Conservation (phyloP, 2,329 filamentous ascomycete genomes). For the Monilinia laxa region DNA sequence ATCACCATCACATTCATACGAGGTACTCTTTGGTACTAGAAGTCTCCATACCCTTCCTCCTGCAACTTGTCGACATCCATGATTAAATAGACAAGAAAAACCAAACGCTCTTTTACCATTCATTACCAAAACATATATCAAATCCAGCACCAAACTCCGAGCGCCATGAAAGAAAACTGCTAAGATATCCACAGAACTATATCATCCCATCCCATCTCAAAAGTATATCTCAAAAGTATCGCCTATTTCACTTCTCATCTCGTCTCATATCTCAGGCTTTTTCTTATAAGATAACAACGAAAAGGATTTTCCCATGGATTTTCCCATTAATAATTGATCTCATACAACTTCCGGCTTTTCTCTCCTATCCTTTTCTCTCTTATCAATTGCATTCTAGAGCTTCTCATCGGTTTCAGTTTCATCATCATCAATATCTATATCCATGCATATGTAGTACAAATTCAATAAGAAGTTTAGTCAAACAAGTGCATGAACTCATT, state of each 20-base stretch:
- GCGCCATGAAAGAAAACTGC: background rate
- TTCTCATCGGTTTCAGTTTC: background rate
- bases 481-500: slow-evolving; percentile 16
- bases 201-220: background rate
- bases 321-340: no score
- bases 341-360: background rate
- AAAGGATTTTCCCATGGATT: background rate
- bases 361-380: background rate
- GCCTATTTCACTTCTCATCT: no score
- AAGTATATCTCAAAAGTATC: no score
- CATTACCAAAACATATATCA: no score
- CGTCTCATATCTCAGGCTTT: background rate
- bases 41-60: no score
- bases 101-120: no score
- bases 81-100: no score
- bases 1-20: no score
- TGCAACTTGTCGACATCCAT: no score
- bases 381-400: background rate
- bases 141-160: background rate
- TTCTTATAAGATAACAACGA: background rate
- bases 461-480: slow-evolving; percentile 13
- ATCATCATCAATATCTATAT: slow-evolving; percentile 14
- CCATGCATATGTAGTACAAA: slow-evolving; percentile 5
- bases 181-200: background rate
- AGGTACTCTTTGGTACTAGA: no score